Percentiles rank a stretch among this genome's conserved stretches.
These are phyloP conservation scores for Saksenaea oblongispora DNA, from an alignment of 371 early-diverging fungal species.

Conservation along the genomic window DNA sequence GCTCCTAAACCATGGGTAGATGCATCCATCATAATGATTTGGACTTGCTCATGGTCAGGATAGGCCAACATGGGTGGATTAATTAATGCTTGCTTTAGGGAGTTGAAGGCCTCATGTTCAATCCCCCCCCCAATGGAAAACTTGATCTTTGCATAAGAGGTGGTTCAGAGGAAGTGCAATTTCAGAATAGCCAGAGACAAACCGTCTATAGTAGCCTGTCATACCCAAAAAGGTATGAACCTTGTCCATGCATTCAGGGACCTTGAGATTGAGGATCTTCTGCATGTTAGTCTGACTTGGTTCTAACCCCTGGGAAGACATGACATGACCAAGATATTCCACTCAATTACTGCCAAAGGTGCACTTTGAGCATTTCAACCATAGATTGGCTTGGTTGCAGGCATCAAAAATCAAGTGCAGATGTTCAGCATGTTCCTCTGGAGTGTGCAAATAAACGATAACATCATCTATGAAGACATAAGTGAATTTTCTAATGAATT, in stretches of 20 bases:
- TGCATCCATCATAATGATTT: constrained; percentile 18
- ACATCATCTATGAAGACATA: constrained; percentile 53
- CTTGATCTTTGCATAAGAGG: constrained; percentile 19
- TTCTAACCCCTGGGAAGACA: constrained; percentile 27
- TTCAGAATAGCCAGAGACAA: constrained; percentile 25
- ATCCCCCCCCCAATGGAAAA: constrained; percentile 10
- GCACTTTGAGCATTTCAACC: constrained; percentile 29
- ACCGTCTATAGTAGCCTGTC: constrained; percentile 31
- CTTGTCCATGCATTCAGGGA: constrained; percentile 13
- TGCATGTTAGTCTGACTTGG: constrained; percentile 1
- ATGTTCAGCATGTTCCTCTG: constrained; percentile 41
- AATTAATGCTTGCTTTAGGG: neutral
- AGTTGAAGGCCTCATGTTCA: constrained; percentile 20
- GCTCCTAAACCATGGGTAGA: constrained; percentile 28
- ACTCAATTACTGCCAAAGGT: constrained; percentile 9
- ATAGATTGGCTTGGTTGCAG: constrained; percentile 25
- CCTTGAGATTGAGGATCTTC: neutral
- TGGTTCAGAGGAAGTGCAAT: constrained; percentile 13
- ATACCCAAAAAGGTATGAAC: constrained; percentile 29
- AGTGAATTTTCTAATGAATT: constrained; percentile 24
- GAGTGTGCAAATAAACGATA: constrained; percentile 31
- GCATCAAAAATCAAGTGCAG: constrained; percentile 32
- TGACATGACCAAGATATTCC: constrained; percentile 31
- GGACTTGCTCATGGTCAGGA: constrained; percentile 11
- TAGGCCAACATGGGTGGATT: constrained; percentile 9